Conservation (phyloP, 345 rosid genomes). For the Brassica carinata region DNA sequence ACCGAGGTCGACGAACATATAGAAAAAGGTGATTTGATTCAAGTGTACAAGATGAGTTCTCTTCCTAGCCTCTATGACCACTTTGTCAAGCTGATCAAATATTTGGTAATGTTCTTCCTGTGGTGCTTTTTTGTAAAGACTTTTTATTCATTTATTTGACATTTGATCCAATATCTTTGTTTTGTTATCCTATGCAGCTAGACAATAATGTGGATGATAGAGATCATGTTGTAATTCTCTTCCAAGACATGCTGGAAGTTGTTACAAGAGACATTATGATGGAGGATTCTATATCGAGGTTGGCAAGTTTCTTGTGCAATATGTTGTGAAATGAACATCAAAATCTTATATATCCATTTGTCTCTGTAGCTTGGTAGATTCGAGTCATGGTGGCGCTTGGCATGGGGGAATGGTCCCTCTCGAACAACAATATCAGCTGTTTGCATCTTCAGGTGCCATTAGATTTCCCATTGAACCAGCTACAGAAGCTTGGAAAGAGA, state of each 20-base stretch:
- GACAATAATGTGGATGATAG: constrained; percentile 72
- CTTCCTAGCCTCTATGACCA: constrained; percentile 87
- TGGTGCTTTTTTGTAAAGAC: not conserved
- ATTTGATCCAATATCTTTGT: constrained; percentile 25
- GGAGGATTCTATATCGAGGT: constrained; percentile 77
- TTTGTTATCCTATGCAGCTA: constrained; percentile 49
- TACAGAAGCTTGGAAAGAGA: constrained; percentile 97
- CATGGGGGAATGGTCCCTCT: constrained; percentile 63
- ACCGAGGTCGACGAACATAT: constrained; percentile 61
- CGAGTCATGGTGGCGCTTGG: constrained; percentile 71
- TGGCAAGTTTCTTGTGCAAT: constrained; percentile 29
- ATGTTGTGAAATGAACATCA: constrained; percentile 7
- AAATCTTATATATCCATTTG: constrained; percentile 20
- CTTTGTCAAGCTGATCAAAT: constrained; percentile 78
- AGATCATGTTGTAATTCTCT: constrained; percentile 88
- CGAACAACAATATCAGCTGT: constrained; percentile 71
- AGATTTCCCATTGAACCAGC: constrained; percentile 67
- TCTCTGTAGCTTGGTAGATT: constrained; percentile 64
- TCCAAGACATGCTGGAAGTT: constrained; percentile 99
- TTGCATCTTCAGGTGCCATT: constrained; percentile 94
- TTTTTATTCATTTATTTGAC: not conserved
- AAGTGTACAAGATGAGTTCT: constrained; percentile 76
- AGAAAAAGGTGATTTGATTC: constrained; percentile 42
- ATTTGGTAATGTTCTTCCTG: constrained; percentile 61
- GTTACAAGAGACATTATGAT: constrained; percentile 87